Percentiles rank a stretch among this genome's conserved stretches.
Evolutionary conservation across 1,139 yeast genomes (phyloP).

Genomic region (Yarrowia galli): DNA sequence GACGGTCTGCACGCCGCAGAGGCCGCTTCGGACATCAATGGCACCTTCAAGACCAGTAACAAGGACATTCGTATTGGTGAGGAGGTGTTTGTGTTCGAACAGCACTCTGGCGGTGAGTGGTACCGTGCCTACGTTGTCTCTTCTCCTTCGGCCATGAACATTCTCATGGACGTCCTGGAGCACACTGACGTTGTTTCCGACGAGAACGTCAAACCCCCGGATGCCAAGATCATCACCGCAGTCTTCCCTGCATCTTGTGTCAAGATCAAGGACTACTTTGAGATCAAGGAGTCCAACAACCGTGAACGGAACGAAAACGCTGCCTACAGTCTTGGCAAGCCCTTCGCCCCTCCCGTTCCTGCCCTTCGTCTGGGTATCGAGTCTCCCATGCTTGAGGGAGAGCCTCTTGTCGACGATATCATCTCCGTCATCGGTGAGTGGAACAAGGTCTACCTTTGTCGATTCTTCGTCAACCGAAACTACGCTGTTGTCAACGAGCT

Average conservation of each 20-base stretch:
- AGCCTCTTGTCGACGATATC: slow-evolving; percentile 51
- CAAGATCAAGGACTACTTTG: slow-evolving; percentile 47
- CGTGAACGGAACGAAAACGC: slow-evolving; percentile 33
- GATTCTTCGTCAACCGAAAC: slow-evolving; percentile 49
- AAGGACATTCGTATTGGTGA: slow-evolving; percentile 72
- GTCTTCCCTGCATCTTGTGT: slow-evolving; percentile 48
- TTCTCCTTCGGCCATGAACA: slow-evolving; percentile 47
- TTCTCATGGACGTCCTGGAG: slow-evolving; percentile 43
- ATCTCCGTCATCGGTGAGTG: slow-evolving; percentile 50
- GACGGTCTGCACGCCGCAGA: slow-evolving; percentile 39
- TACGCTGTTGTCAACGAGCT: slow-evolving; percentile 51
- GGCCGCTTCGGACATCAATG: slow-evolving; percentile 40
- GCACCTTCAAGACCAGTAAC: slow-evolving; percentile 22
- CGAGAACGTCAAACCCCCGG: slow-evolving; percentile 45
- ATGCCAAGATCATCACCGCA: slow-evolving; percentile 46
- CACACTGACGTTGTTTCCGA: slow-evolving; percentile 49
- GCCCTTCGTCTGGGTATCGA: slow-evolving; percentile 46
- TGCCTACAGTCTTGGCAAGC: slow-evolving; percentile 39
- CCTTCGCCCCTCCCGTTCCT: slow-evolving; percentile 49
- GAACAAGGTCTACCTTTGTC: slow-evolving; percentile 49
- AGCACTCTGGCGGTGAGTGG: slow-evolving; percentile 67
- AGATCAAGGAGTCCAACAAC: slow-evolving; percentile 18
- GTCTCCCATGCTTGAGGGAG: slow-evolving; percentile 44
- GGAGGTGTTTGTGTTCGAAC: slow-evolving; percentile 77
- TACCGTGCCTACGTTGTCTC: slow-evolving; percentile 72